A percentile compares a stretch with the other conserved stretches of the same genome.
These are phyloP conservation scores for Drosera capensis DNA, from an alignment of 148 eudicot species.

Conservation along the genomic window DNA sequence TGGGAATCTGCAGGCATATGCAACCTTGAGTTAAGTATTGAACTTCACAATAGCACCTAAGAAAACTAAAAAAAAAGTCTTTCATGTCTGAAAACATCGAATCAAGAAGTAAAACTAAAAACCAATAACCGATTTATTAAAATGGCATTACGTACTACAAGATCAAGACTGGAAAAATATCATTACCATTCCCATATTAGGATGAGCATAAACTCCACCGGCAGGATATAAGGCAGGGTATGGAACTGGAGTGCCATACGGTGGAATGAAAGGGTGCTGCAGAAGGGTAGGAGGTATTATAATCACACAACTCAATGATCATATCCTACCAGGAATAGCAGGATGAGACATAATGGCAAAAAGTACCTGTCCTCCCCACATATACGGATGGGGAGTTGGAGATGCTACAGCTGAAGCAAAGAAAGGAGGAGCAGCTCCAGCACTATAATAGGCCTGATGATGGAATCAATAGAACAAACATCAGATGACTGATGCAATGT, in stretches of 20 bases:
- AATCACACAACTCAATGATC: not conserved
- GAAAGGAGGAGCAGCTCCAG: slow-evolving; percentile 55
- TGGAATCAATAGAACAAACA: not conserved
- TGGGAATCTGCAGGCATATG: slow-evolving; percentile 25
- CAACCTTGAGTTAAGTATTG: not conserved
- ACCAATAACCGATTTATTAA: not conserved
- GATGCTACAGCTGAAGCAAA: slow-evolving; percentile 64
- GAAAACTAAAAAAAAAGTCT: not conserved
- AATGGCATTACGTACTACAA: not conserved
- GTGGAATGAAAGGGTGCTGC: slow-evolving; percentile 62
- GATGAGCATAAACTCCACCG: slow-evolving; percentile 68
- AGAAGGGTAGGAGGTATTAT: slow-evolving; percentile 3
- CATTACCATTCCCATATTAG: slow-evolving; percentile 58
- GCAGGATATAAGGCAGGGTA: slow-evolving; percentile 80
- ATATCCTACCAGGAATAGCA: not conserved
- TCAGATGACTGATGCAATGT: not conserved
- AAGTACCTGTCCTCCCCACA: slow-evolving; percentile 76
- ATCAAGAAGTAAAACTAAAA: not conserved
- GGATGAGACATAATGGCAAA: not conserved
- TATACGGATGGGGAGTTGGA: slow-evolving; percentile 65
- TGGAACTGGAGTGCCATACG: slow-evolving; percentile 84
- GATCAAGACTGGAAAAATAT: slow-evolving; percentile 1
- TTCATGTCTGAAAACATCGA: not conserved
- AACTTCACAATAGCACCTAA: not conserved
- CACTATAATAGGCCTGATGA: slow-evolving; percentile 59